Conservation (phyloP, 108 stramenopile species). For the Cylindrotheca closterium region DNA sequence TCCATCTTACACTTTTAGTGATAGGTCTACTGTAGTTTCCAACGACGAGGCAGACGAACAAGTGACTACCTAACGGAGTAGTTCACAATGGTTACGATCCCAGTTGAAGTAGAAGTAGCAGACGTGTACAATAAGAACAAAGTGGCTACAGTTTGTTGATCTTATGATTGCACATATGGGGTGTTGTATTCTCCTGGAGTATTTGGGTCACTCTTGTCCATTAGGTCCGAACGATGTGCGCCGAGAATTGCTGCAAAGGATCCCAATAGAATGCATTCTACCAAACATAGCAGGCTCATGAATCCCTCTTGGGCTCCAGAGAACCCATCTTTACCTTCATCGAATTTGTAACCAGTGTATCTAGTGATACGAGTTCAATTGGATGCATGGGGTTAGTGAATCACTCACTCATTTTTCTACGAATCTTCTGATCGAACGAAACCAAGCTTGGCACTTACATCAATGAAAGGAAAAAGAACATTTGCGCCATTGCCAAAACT, state of each 20-base stretch:
- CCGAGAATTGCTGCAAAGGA: slow-evolving; percentile 79
- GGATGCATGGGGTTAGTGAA: too few relatives aligned
- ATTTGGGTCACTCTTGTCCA: slow-evolving; percentile 43
- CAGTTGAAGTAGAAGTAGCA: too few relatives aligned
- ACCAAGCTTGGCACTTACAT: slow-evolving; percentile 43
- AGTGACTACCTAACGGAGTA: too few relatives aligned
- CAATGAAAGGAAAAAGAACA: slow-evolving; percentile 79
- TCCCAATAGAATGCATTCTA: slow-evolving; percentile 69
- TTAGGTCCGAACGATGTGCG: slow-evolving; percentile 78
- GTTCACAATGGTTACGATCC: too few relatives aligned
- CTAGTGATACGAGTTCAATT: slow-evolving; percentile 21
- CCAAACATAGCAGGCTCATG: slow-evolving; percentile 62
- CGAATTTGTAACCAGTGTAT: slow-evolving; percentile 66
- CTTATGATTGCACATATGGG: slow-evolving; percentile 6
- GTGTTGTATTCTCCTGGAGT: slow-evolving; percentile 10
- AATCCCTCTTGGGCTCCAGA: slow-evolving; percentile 58
- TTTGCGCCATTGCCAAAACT: slow-evolving; percentile 76
- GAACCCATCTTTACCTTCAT: slow-evolving; percentile 43
- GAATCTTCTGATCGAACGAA: background rate
- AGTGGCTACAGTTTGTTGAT: too few relatives aligned
- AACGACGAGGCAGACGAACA: too few relatives aligned
- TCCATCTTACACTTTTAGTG: too few relatives aligned
- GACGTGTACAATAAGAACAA: too few relatives aligned
- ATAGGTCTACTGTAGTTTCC: too few relatives aligned
- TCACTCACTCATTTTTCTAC: too few relatives aligned